These are phyloP conservation scores for Lycium ferocissimum DNA, from an alignment of 257 asterid species.

Conservation along the genomic window DNA sequence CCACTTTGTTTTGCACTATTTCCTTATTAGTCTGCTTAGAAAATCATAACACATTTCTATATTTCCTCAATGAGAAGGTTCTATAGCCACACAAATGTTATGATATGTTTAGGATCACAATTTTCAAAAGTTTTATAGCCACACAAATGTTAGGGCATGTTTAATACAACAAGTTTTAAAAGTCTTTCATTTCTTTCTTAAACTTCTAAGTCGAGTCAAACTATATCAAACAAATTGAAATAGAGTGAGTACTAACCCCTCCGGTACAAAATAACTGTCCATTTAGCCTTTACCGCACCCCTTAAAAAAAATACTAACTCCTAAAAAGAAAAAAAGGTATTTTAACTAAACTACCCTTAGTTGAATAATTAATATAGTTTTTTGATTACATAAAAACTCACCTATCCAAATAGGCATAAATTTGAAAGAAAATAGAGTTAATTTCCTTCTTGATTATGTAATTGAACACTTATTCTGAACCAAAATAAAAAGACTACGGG, in stretches of 20 bases:
- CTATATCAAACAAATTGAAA: neutral
- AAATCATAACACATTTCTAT: neutral
- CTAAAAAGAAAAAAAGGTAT: no score
- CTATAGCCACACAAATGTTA: neutral
- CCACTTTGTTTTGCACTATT: neutral
- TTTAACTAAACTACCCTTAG: no score
- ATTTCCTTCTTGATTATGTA: no score
- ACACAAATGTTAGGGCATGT: neutral
- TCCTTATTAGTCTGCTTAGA: neutral
- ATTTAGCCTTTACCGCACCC: no score
- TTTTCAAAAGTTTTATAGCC: neutral
- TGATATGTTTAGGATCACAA: neutral
- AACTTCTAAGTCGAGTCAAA: neutral
- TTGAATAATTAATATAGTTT: no score
- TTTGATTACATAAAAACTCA: no score
- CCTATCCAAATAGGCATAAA: no score
- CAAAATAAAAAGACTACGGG: neutral
- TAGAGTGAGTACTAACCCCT: neutral
- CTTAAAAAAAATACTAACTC: no score
- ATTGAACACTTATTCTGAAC: no score
- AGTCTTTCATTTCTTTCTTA: neutral
- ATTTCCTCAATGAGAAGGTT: neutral
- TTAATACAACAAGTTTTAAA: neutral
- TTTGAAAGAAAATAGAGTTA: no score
- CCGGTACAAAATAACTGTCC: no score